Base-by-base conservation (phyloP, 179 eudicot genomes). In the Dionaea muscipula region DNA sequence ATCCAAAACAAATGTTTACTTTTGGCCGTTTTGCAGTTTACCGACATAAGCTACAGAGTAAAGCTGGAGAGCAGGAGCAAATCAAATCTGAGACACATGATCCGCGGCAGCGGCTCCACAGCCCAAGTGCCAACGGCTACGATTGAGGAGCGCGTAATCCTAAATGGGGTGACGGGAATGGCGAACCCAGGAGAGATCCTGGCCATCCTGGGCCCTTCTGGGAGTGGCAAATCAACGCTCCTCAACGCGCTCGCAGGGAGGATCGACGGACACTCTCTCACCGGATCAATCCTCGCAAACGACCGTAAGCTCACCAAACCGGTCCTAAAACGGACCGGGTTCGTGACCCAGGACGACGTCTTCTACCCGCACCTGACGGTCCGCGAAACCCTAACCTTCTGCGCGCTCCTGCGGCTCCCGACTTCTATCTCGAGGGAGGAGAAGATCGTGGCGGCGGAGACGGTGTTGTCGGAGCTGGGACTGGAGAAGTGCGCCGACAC, bases 171-270 rank as follows among this genome's bases (percentile, higher is more conserved):
- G 19, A 82, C 91, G 0, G 96, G 96, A 23, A 71, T 61, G 69
- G 94, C 80, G 0, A 49, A 57, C 25, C 94, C 96, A 1, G 96
- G 96, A 8, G 82, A 81, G 36, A 66, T 88, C 70, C 55, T 88
- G 21, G 94, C 94, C 66, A 67, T 88, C 18, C 82, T 88, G 0
- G 96, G 96, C 25, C 96, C 96, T 33, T 88, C 96, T 0, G 96
- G 96, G 2, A 82, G 96, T 49, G 96, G 94, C 1, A 88, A 88
- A 67, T 88, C 96, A 22, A 88, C 94, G 33, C 75, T 88, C 1
- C 73, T 88, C 4, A 88, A 82, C 53, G 80, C 86, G 1, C 68
- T 87, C 0, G 77, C 91, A 1, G 94, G 95, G 0, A 60, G 95
- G 16, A 69, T 81, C 31, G 75, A 61, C 24, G 80, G 72, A 3